These are phyloP conservation scores for Vitis hybrid DNA, from an alignment of 177 flowering plant species.

Conservation along the genomic window DNA sequence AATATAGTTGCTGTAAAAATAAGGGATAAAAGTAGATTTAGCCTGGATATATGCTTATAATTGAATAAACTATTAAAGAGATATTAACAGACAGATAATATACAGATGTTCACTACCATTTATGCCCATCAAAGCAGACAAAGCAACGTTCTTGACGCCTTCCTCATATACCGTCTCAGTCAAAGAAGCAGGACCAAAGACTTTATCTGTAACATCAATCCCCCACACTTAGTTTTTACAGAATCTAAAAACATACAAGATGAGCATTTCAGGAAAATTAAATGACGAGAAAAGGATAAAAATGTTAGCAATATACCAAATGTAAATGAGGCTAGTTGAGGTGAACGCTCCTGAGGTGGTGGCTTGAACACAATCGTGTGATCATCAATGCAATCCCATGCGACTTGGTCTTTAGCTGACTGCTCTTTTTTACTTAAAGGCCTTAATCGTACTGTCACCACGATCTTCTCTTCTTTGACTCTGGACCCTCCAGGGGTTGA, in stretches of 20 bases:
- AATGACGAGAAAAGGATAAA: not conserved
- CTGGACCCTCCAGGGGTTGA: conserved; percentile 76
- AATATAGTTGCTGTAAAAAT: conserved; percentile 82
- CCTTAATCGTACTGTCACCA: conserved; percentile 87
- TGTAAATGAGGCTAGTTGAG: conserved; percentile 62
- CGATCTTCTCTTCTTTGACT: conserved; percentile 88
- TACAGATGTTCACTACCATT: conserved; percentile 56
- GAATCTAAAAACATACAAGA: no score
- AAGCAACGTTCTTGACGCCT: conserved; percentile 90
- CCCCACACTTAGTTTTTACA: not conserved
- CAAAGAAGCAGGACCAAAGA: conserved; percentile 71
- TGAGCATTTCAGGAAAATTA: not conserved
- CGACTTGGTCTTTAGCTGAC: conserved; percentile 70
- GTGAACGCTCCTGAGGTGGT: conserved; percentile 60
- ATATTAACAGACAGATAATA: not conserved
- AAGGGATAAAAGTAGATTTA: not conserved
- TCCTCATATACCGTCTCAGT: conserved; percentile 87
- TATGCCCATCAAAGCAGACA: conserved; percentile 92
- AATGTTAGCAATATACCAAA: conserved; percentile 52
- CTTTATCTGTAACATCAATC: conserved; percentile 58
- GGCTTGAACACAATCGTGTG: conserved; percentile 66
- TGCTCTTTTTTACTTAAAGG: conserved; percentile 81
- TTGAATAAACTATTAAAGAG: not conserved
- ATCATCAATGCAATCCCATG: conserved; percentile 94
- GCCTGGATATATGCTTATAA: not conserved